Evolutionary conservation across 2,329 filamentous ascomycete species (phyloP), one percentile per base, ranked within the genome.

Genomic region (Trichoderma oligosporum): DNA sequence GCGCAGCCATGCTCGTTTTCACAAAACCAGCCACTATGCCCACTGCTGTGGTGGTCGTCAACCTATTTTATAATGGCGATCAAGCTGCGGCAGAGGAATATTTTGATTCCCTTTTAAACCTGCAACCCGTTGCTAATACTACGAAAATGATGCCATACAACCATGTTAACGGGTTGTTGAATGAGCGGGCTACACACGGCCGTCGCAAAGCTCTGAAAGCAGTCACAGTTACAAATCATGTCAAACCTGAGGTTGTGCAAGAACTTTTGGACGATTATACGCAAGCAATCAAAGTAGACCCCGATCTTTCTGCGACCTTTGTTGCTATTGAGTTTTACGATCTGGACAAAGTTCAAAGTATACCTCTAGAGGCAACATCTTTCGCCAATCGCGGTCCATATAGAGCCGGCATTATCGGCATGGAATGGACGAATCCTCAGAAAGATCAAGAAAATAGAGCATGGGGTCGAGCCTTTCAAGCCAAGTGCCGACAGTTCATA

Each of bases 241-340:
- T 80, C 0, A 46, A 61, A n/a, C 38, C 58, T 1, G 41, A 20
- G 31, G 36, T 45, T 29, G 41, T 55, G 6, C 41, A 55, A 2
- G 52, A 38, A 2, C 12, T 55, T 4, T 55, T 38, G 12, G 20
- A 68, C 68, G 18, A 64, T 64, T 4, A 60, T 60, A 0, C 73
- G 62, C 69, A 20, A 61, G 70, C 55, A 58, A 63, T 5, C 6
- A 63, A 68, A 1, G 61, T 53, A 2, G 49, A 62, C 4, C 60
- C 61, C n/a, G 67, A 67, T 60, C 53, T 57, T 16, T 62, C 59
- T 20, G 36, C 25, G 7, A 66, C 66, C 1, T 60, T 60, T 11
- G 27, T 67, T 41, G 65, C 74, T 1, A 72, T 77, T 4, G 78
- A 81, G 60, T 68, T 75, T 22, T 71, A 73, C 22, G 71, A 77